Percentiles rank a stretch among this genome's conserved stretches.
Conservation (phyloP, 306 rosid genomes). For the Gillenia trifoliata region DNA sequence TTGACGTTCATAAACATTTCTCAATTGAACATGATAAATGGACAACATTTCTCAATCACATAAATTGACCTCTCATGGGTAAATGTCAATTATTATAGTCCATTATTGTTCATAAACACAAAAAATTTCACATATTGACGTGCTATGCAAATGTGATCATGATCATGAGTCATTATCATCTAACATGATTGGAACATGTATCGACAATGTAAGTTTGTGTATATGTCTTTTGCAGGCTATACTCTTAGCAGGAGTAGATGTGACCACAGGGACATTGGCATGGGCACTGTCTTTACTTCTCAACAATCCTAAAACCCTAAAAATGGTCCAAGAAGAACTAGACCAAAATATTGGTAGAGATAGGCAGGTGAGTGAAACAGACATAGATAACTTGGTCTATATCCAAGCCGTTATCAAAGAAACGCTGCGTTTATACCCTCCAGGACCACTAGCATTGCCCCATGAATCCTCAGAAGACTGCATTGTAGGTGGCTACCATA, state of each 20-base stretch:
- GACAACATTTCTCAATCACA: too few species aligned
- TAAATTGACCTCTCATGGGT: too few species aligned
- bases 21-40: too few species aligned
- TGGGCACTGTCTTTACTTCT: slow-evolving; percentile 20
- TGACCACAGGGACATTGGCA: neutral
- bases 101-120: too few species aligned
- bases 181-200: too few species aligned
- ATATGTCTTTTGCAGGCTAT: neutral
- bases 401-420: slow-evolving; percentile 12
- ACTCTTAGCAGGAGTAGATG: slow-evolving; percentile 6
- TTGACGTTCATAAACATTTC: too few species aligned
- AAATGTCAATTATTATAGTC: too few species aligned
- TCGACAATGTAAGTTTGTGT: too few species aligned
- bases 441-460: neutral
- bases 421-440: slow-evolving; percentile 18
- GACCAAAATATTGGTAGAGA: slow-evolving; percentile 1
- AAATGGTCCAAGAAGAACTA: slow-evolving; percentile 7
- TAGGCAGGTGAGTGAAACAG: neutral
- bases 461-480: slow-evolving; percentile 9
- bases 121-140: too few species aligned
- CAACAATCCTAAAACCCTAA: slow-evolving; percentile 1
- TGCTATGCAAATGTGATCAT: too few species aligned
- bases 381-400: neutral
- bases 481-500: neutral
- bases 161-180: too few species aligned